Conservation (phyloP, 1,139 yeast genomes). For the Casaregolazyma lundiana region DNA sequence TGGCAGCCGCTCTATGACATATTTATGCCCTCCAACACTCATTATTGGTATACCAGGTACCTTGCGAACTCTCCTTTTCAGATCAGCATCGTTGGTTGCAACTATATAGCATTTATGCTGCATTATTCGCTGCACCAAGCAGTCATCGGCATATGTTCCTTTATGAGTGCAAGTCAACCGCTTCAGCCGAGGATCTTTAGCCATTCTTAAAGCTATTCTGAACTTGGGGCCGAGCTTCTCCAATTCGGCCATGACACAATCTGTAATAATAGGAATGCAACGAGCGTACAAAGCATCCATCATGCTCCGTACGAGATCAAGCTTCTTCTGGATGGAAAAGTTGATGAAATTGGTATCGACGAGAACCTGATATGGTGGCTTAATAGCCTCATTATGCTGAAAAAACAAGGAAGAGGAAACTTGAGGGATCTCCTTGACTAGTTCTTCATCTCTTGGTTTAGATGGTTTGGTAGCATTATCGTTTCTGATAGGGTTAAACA, state of each 20-base stretch:
- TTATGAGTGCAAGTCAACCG: conserved; percentile 85
- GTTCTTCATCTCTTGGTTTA: conserved; percentile 62
- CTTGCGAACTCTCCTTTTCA: conserved; percentile 88
- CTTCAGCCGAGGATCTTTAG: conserved; percentile 88
- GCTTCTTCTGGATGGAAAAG: conserved; percentile 90
- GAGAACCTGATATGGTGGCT: conserved; percentile 93
- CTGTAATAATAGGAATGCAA: conserved; percentile 91
- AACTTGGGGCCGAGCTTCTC: conserved; percentile 94
- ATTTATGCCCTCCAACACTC: conserved; percentile 93
- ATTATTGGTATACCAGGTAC: conserved; percentile 95
- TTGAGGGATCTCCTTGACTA: conserved; percentile 83
- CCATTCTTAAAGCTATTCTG: conserved; percentile 85
- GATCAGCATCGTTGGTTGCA: conserved; percentile 97
- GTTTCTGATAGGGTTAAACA: conserved; percentile 27
- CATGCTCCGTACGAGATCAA: conserved; percentile 88
- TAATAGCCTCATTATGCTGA: conserved; percentile 88
- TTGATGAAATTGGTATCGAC: conserved; percentile 96
- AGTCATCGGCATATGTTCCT: conserved; percentile 98
- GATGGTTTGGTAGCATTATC: conserved; percentile 37
- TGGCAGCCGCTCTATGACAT: conserved; percentile 90
- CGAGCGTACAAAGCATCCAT: conserved; percentile 94
- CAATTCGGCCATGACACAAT: conserved; percentile 96
- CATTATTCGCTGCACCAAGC: conserved; percentile 84
- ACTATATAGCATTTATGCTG: conserved; percentile 96
- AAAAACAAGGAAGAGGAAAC: conserved; percentile 93